Evolutionary conservation across 2,329 filamentous ascomycete genomes (phyloP), one percentile per base, ranked within the genome.

Genomic region (Ciborinia camelliae): DNA sequence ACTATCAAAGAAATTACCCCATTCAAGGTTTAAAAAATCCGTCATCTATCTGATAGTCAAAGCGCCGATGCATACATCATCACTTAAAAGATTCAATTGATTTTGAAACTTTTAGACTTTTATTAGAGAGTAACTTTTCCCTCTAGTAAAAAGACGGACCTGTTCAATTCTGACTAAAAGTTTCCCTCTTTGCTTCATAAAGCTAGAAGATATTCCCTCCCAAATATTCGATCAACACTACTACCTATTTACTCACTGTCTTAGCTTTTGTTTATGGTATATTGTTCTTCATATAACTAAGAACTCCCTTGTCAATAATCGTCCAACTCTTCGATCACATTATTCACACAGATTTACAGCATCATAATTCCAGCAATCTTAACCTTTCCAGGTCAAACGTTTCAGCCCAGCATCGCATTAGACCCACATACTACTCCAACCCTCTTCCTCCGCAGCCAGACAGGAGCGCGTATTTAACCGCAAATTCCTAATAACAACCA

Each of bases 401-500:
- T 35, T 39, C 41, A 63, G n/a, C 20, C 30, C 52, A 20, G 26
- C 52, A 28, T 48, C 50, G 5, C 26, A 41, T 51, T 30, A 26
- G 60, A 37, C 50, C 60, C 50, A 47, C 45, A n/a, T 4, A 37
- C 35, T 50, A 4, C n/a, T 37, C n/a, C 12, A 37, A 20, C 14
- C n/a, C 14, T 7, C 12, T 32, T 37, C 51, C 32, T 23, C 50
- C 7, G 37, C 20, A 30, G 10, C 30, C 32, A 41, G 28, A 32
- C 32, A 63, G 59, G 55, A 52, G 53, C 62, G 52, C 62, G 53
- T 53, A 51, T 28, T 39, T 28, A 61, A 20, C n/a, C 14, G 55
- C 28, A 47, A n/a, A 7, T 35, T 59, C 30, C 8, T 2, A n/a
- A 47, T 26, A 32, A n/a, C 35, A 51, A 54, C 41, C 35, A 47